Evolutionary conservation across 495 filamentous ascomycete genomes (phyloP), one percentile per base, ranked within the genome.

Genomic region (Penicillium angulare): DNA sequence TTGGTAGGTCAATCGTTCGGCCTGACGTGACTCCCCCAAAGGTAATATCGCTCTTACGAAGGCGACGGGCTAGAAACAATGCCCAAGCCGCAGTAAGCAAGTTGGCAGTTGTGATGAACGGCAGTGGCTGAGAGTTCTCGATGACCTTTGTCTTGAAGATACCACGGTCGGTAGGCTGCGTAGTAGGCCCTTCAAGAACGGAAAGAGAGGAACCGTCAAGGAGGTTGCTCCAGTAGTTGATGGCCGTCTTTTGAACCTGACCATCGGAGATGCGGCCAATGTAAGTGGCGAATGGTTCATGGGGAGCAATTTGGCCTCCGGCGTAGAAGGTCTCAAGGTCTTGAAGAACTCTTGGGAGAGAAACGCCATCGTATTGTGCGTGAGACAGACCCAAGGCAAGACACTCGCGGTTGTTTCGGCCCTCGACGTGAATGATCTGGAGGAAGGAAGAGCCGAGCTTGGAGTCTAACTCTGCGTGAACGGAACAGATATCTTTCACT

Each of bases 331-430:
- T 63, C 24, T 75, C 64, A 7, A 80, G 63, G 10, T 84, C 76
- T 13, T 67, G 54, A 7, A 86, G 72, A 0, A 87, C 64, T 7
- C 65, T 66, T 2, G 84, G 82, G 1, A 88, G 75, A 36, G 77
- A 86, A 3, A 86, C 72, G 22, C 81, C 85, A 49, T 88, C 85
- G 57, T 88, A 88, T 41, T 84, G 84, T 1, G 85, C 81, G 55
- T 88, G 85, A 0, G 84, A 86, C 0, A 88, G 72, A 1, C 82
- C 68, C 44, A 88, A 65, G 17, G 75, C 55, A 7, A 88, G 78
- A 16, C 68, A 75, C 45, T 73, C 68, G 20, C 68, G 52, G 4
- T 65, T 57, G n/a, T 63, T 54, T 5, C 62, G 64, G 22, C 58
- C 64, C 27, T 71, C 60, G 36, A 84, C 64, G 32, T 78, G 72